Conservation (phyloP, 495 filamentous ascomycete genomes). For the Penicillium antarcticum region DNA sequence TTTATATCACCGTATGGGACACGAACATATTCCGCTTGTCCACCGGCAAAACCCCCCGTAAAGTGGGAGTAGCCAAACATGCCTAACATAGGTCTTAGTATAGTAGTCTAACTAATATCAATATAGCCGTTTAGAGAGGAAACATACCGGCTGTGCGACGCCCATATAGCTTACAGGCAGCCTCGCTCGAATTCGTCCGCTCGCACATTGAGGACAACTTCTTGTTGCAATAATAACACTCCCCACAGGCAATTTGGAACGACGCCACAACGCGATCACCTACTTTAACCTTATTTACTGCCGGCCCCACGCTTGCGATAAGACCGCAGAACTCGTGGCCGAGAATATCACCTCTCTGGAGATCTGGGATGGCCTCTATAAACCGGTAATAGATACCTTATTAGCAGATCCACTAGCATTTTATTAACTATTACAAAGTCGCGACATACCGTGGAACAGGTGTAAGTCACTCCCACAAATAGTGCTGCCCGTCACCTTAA, state of each 20-base stretch:
- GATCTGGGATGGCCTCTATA: conserved; percentile 14
- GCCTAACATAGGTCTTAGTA: conserved; percentile 16
- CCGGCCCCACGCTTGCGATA: conserved; percentile 66
- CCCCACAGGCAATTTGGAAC: conserved; percentile 74
- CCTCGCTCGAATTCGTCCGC: conserved; percentile 68
- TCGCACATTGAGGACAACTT: conserved; percentile 76
- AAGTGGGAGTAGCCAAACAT: conserved; percentile 61
- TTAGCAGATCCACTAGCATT: neutral
- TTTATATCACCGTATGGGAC: conserved; percentile 84
- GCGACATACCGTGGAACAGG: conserved; percentile 54
- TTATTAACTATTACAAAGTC: neutral
- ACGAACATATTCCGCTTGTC: conserved; percentile 83
- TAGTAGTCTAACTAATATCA: neutral
- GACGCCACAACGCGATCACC: conserved; percentile 81
- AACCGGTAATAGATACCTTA: conserved; percentile 1
- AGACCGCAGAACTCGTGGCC: conserved; percentile 89
- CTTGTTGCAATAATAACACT: conserved; percentile 75
- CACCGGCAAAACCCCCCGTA: conserved; percentile 84
- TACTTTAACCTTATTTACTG: conserved; percentile 54
- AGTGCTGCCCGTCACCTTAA: conserved; percentile 75
- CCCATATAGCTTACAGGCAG: conserved; percentile 70
- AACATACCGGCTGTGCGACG: conserved; percentile 64
- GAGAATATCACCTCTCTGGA: conserved; percentile 76
- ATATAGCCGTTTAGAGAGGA: neutral
- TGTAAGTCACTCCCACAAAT: conserved; percentile 81